Evolutionary conservation across 2,329 filamentous ascomycete species (phyloP), one percentile per base, ranked within the genome.

Genomic region (Pseudogymnoascus sp.): DNA sequence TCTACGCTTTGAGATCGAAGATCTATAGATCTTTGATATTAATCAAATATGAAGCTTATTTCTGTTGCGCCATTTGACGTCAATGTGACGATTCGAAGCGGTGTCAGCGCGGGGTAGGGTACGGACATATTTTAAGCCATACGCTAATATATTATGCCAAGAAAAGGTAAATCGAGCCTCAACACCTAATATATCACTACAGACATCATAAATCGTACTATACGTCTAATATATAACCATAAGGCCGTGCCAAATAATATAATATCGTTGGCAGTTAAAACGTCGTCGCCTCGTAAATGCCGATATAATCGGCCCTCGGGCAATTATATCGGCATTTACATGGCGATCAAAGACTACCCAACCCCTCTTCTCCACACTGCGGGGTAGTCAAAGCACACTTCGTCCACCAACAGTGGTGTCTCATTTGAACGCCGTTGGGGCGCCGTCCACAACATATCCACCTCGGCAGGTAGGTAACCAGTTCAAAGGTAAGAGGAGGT

Each of bases 291-390:
- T 33, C n/a, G 5, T 33, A 55, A 55, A 22, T 55, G 16, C 49
- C 49, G 49, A 55, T 55, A 8, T 52, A 52, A 30, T 61, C 19
- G 5, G 33, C 49, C 42, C 63, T 66, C 55, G 63, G 59, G 19
- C 19, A 19, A 19, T 19, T 19, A 19, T 19, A 19, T 19, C 19
- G 19, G 19, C 19, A 19, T 19, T 19, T 19, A 19, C 35, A 42
- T 63, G 55, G 30, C 12, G 30, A 52, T 62, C 25, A 36, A 59
- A 52, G 61, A 63, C 41, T 63, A 63, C 60, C 25, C 42, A 14
- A 49, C 19, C 30, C 58, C 60, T 19, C 60, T 64, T 59, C 52
- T 35, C 19, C 28, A 22, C 49, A 55, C 49, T 55, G 49, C 49
- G 49, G 49, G 49, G 49, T 55, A 55, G 49, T 28, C 23, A 30